phyloP scores from a whole-genome alignment of 2,329 filamentous ascomycete genomes.

The Scorias spongiosa region DNA sequence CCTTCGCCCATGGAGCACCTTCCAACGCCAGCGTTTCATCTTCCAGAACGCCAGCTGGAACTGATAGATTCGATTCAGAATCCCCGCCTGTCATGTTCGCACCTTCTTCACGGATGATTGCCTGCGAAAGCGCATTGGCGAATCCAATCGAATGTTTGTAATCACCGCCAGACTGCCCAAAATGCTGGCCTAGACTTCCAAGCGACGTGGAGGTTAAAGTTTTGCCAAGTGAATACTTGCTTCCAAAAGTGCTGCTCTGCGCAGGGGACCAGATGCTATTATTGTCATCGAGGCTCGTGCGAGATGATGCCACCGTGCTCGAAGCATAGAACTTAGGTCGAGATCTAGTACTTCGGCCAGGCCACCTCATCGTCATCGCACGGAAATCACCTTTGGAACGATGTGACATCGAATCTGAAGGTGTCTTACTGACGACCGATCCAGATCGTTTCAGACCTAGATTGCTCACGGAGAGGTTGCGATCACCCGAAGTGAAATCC shows the following conservation, averaged over 20 bases:
- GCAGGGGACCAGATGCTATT: slow-evolving; percentile 86
- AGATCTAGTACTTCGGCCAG: slow-evolving; percentile 64
- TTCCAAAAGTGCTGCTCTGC: slow-evolving; percentile 74
- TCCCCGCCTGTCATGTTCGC: slow-evolving; percentile 29
- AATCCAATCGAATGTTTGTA: slow-evolving; percentile 97
- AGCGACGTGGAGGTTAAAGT: slow-evolving; percentile 85
- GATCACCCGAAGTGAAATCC: slow-evolving; percentile 17
- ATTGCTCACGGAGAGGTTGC: slow-evolving; percentile 49
- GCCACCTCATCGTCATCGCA: slow-evolving; percentile 55
- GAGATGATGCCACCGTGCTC: slow-evolving; percentile 74
- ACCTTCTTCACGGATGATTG: slow-evolving; percentile 81
- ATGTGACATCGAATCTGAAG: slow-evolving; percentile 60
- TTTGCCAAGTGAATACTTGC: slow-evolving; percentile 80
- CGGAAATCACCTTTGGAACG: slow-evolving; percentile 53
- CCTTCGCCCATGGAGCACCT: slow-evolving; percentile 96
- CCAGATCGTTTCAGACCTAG: slow-evolving; percentile 59
- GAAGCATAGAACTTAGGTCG: slow-evolving; percentile 59
- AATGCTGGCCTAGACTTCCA: slow-evolving; percentile 69
- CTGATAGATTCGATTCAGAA: slow-evolving; percentile 14
- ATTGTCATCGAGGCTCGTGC: slow-evolving; percentile 85
- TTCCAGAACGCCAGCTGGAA: slow-evolving; percentile 46
- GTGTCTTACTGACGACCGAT: slow-evolving; percentile 82
- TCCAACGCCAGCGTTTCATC: slow-evolving; percentile 84
- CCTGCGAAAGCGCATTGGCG: slow-evolving; percentile 88
- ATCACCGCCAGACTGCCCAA: slow-evolving; percentile 48